Base-by-base conservation (phyloP, 768 basidiomycete genomes). In the Leccinum arenicola region DNA sequence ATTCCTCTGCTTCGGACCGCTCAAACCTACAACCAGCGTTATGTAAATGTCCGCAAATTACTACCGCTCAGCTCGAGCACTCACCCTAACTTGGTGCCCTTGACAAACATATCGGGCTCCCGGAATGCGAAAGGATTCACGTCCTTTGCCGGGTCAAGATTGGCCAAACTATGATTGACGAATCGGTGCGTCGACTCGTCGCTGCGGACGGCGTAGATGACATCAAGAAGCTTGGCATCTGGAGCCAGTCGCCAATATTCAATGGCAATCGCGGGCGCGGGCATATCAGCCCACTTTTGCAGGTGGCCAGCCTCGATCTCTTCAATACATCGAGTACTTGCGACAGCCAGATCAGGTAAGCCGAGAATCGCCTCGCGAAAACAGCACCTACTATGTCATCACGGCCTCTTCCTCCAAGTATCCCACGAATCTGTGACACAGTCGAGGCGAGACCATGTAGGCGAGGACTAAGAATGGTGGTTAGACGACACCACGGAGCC, bases 371-470 rank as follows among this genome's bases (percentile, higher is more conserved):
- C 64, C 60, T 60, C 55, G 62, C 52, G 38, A 45, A 61, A 62
- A 50, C 43, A 33, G 55, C 49, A 77, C 88, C 61, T 68, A 91
- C 91, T 97, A 97, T 17, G 96, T 98, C 53, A 87, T 55, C 9
- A 95, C 92, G 11, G 97, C 96, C 71, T 99, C 95, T 77, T 99
- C 97, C 67, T 99, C 97, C 11, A 96, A 79, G 68, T 91, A 78
- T 40, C 87, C 94, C 51, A 98, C 95, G 70, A 97, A 97, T 40
- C 95, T 90, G 75, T 96, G 95, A 67, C 88, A 91, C 17, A 82
- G 80, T 58, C 78, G 79, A 9, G 89, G 89, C 2, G 89, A 89
- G 47, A 93, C 64, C 53, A 96, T 68, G 72, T 97, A 96, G 6
- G 85, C 81, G 31, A 92, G 60, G 77, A 92, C 89, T 92, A 54